Evolutionary conservation across 2,329 filamentous ascomycete genomes (phyloP).

Genomic region (Tolypocladium ovalisporum): DNA sequence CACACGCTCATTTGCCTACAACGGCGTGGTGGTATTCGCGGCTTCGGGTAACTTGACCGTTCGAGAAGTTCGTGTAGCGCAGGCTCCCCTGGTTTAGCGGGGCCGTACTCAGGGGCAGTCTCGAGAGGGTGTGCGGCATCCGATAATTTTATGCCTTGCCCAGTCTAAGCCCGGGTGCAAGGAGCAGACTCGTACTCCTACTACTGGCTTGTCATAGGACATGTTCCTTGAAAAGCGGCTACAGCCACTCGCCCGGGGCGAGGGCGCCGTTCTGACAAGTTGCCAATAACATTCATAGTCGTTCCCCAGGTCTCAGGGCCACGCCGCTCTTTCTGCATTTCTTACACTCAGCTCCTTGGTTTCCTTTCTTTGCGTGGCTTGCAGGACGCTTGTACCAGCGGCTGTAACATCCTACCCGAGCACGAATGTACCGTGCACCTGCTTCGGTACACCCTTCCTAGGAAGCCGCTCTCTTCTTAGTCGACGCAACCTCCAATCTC

Average conservation of each 20-base stretch:
- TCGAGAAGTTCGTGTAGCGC: background rate
- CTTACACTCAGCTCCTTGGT: too few species aligned
- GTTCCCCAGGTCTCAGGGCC: too few species aligned
- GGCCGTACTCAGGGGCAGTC: background rate
- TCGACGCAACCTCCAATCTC: background rate
- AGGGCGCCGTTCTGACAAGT: background rate
- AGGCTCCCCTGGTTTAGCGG: background rate
- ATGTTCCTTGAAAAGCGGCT: background rate
- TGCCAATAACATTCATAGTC: too few species aligned
- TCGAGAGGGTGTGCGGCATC: background rate
- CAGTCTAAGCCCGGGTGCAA: background rate
- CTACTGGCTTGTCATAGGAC: background rate
- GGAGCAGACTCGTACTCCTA: too few species aligned
- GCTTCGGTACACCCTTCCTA: too few species aligned
- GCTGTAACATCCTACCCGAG: too few species aligned
- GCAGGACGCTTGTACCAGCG: too few species aligned
- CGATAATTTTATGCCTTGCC: background rate
- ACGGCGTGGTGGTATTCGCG: too few species aligned
- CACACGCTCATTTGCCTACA: too few species aligned
- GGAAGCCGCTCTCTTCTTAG: background rate
- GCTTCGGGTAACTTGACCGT: too few species aligned
- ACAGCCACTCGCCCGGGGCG: background rate
- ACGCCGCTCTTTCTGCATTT: background rate
- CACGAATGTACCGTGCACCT: too few species aligned
- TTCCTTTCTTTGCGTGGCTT: too few species aligned